These are phyloP conservation scores for Clavispora fructus DNA, from an alignment of 805 yeast species.

Conservation along the genomic window DNA sequence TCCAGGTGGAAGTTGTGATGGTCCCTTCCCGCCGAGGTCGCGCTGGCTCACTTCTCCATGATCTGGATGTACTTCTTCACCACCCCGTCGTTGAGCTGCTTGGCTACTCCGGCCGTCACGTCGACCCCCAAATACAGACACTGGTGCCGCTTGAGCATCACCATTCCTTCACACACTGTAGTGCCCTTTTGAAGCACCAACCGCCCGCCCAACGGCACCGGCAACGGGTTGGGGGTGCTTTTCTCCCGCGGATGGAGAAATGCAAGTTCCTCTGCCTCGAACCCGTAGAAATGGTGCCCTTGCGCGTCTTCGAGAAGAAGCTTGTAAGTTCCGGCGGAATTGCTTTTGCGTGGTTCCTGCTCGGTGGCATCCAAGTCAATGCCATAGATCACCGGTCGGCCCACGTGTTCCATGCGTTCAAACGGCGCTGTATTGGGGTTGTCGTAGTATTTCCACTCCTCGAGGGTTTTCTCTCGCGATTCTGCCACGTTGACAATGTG, in stretches of 20 bases:
- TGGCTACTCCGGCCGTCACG: constrained; percentile 18
- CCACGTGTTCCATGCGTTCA: constrained; percentile 46
- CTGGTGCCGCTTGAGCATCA: constrained; percentile 28
- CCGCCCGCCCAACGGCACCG: constrained; percentile 51
- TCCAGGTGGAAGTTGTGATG: not conserved
- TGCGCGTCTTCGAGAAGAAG: constrained; percentile 51
- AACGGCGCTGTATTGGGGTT: constrained; percentile 57
- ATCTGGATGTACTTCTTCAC: constrained; percentile 22
- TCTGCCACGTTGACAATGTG: constrained; percentile 49
- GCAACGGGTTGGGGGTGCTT: constrained; percentile 23
- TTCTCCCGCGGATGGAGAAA: constrained; percentile 35
- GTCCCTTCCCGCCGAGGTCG: not conserved
- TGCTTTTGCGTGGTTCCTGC: constrained; percentile 1
- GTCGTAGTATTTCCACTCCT: constrained; percentile 45
- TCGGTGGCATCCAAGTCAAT: constrained; percentile 36
- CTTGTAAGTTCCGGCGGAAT: constrained; percentile 35
- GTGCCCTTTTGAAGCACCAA: constrained; percentile 48
- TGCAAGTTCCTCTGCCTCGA: constrained; percentile 49
- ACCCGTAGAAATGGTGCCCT: constrained; percentile 51
- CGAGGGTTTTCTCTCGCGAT: constrained; percentile 50
- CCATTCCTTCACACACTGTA: constrained; percentile 41
- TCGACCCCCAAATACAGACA: constrained; percentile 31
- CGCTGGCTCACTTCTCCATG: constrained; percentile 17
- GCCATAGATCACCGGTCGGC: constrained; percentile 39
- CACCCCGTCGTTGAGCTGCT: constrained; percentile 28